Base-by-base conservation (phyloP, 805 yeast genomes). In the Kockiozyma suomiensis region DNA sequence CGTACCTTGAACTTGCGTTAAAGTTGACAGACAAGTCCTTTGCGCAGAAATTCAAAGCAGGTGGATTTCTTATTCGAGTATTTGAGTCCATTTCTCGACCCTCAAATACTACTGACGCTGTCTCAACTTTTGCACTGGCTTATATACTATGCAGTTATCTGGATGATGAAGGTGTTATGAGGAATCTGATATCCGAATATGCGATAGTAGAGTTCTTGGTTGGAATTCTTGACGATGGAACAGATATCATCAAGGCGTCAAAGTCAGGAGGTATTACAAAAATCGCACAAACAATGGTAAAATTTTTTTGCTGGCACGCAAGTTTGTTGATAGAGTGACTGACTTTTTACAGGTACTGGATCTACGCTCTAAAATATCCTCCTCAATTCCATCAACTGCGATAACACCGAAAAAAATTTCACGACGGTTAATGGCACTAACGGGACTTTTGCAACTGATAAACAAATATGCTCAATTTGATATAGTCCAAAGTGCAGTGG, bases 21-120 rank as follows among this genome's bases (percentile, higher is more conserved):
- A 61, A 61, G 33, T 23, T 62, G 8, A 40, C 59, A 17, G 66
- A 64, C 28, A 55, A 54, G 21, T 37, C 61, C 3, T 64, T 64
- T 42, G 43, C 43, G 28, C 43, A 26, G 21, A 53, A 59, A 32
- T 50, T 64, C 40, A 64, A 59, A 43, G 33, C 63, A 5, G 58
- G 64, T 12, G 59, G 56, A 5, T 64, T 62, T 28, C 45, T 52
- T 1, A 41, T 38, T 4, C 56, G 61, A 7, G 26, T 64, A 4
- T 54, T 62, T n/a, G 6, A 12, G 4, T 25, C 52, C 7, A 32
- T 60, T 3, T 26, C 48, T 19, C 26, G 33, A 17, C 12, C 21
- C 13, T 33, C 8, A 10, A 12, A 15, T 6, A 4, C 30, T n/a
- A 32, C 32, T 13, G 53, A 53, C 28, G 40, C 28, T 5, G 43